Percentiles rank a stretch among this genome's conserved stretches.
Evolutionary conservation across 306 rosid genomes (phyloP).

Genomic region (Leucaena leucocephala): DNA sequence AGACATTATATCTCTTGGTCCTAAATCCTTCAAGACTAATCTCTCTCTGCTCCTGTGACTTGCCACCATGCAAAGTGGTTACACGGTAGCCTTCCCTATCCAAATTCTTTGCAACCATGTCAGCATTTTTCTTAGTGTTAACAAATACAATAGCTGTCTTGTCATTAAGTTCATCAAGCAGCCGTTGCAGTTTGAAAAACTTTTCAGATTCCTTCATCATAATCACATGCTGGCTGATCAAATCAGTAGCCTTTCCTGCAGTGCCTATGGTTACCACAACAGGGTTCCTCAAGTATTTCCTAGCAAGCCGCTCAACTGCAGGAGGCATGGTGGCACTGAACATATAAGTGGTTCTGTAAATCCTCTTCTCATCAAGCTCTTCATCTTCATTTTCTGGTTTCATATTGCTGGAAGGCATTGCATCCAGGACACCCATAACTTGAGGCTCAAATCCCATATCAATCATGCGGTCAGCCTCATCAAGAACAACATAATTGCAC

Average conservation of each 20-base stretch:
- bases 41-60: slow-evolving; percentile 10
- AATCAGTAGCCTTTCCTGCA: slow-evolving; percentile 9
- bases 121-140: slow-evolving; percentile 4
- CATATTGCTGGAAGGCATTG: slow-evolving; percentile 3
- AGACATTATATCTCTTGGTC: slow-evolving; percentile 10
- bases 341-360: slow-evolving; percentile 3
- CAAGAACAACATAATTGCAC: slow-evolving; percentile 6
- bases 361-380: slow-evolving; percentile 6
- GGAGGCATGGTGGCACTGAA: slow-evolving; percentile 13
- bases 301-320: slow-evolving; percentile 5
- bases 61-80: slow-evolving; percentile 8
- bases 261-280: slow-evolving; percentile 16
- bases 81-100: slow-evolving; percentile 7
- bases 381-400: slow-evolving; percentile 12
- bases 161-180: slow-evolving; percentile 1
- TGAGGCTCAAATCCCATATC: slow-evolving; percentile 8
- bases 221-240: slow-evolving; percentile 6
- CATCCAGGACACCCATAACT: neutral
- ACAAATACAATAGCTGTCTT: slow-evolving; percentile 2
- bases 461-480: slow-evolving; percentile 11
- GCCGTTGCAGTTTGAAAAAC: neutral
- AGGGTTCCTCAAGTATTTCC: slow-evolving; percentile 1
- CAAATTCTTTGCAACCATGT: slow-evolving; percentile 7
- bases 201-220: slow-evolving; percentile 5
- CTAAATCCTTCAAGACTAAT: slow-evolving; percentile 9